Percentiles rank a stretch among this genome's conserved stretches.
Conservation (phyloP, 2,329 filamentous ascomycete genomes). For the Ambrosiella cleistominuta region DNA sequence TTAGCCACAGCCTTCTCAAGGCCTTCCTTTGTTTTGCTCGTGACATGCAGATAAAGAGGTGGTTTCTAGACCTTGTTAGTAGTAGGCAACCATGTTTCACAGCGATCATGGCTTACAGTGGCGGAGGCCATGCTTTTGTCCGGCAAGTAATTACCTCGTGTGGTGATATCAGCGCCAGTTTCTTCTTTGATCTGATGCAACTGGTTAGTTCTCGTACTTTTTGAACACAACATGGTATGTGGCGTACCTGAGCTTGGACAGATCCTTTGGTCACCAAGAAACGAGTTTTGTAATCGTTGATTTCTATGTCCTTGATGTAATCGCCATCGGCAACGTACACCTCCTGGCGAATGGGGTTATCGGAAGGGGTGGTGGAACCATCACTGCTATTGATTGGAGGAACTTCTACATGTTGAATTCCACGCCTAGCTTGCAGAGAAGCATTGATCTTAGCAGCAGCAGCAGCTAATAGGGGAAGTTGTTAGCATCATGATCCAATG, state of each 20-base stretch:
- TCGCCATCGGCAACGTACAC: constrained; percentile 94
- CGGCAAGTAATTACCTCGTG: constrained; percentile 86
- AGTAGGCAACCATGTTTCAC: background rate
- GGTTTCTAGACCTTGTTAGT: constrained; percentile 46
- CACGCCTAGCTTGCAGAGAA: constrained; percentile 68
- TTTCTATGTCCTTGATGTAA: constrained; percentile 96
- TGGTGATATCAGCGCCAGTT: constrained; percentile 99
- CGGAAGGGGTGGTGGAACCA: constrained; percentile 18
- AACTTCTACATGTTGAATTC: constrained; percentile 77
- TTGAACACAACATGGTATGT: background rate
- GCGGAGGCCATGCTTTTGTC: constrained; percentile 96
- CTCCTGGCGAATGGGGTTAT: constrained; percentile 55
- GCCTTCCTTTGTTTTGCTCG: constrained; percentile 80
- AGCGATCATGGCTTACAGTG: constrained; percentile 42
- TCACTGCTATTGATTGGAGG: constrained; percentile 48
- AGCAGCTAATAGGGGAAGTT: constrained; percentile 39
- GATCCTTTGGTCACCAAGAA: constrained; percentile 94
- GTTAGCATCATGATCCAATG: constrained; percentile 16
- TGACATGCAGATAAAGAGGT: constrained; percentile 86
- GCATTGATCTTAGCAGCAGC: constrained; percentile 80
- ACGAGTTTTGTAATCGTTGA: constrained; percentile 92
- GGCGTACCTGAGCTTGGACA: constrained; percentile 95
- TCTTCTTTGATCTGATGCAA: constrained; percentile 86
- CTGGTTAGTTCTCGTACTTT: background rate
- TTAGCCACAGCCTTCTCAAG: constrained; percentile 73